These are phyloP conservation scores for Linderniella brevidens DNA, from an alignment of 257 asterid genomes.

Conservation along the genomic window DNA sequence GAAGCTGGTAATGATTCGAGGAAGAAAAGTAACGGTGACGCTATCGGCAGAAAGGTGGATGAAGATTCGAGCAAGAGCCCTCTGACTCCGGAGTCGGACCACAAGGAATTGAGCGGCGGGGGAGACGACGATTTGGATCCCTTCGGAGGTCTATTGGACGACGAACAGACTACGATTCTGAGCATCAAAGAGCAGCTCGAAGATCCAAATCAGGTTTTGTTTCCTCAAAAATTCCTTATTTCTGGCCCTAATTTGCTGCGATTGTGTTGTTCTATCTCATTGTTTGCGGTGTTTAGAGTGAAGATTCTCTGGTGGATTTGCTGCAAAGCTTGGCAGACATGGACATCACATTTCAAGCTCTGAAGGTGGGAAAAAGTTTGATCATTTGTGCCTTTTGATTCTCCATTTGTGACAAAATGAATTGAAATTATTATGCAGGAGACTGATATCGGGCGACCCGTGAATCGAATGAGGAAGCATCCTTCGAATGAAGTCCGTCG, in stretches of 20 bases:
- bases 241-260: neutral
- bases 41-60: conserved; percentile 6
- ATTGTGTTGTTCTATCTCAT: neutral
- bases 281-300: conserved; percentile 26
- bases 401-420: too few species aligned
- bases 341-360: conserved; percentile 80
- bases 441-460: conserved; percentile 83
- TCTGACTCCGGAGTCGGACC: conserved; percentile 65
- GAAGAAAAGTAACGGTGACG: conserved; percentile 1
- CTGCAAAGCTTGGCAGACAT: conserved; percentile 69
- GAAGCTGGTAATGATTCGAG: conserved; percentile 11
- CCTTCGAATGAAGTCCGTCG: conserved; percentile 56
- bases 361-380: conserved; percentile 26
- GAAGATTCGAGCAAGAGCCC: conserved; percentile 34
- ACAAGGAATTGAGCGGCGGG: conserved; percentile 16
- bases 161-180: conserved; percentile 47
- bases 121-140: conserved; percentile 31
- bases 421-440: conserved; percentile 33
- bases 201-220: conserved; percentile 52
- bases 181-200: conserved; percentile 67
- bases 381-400: too few species aligned
- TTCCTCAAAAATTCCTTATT: neutral
- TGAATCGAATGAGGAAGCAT: conserved; percentile 76
- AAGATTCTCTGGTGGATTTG: conserved; percentile 55
- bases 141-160: conserved; percentile 48